Base-by-base conservation (phyloP, 169 alveolate genomes). In the Sarcocystis neurona region DNA sequence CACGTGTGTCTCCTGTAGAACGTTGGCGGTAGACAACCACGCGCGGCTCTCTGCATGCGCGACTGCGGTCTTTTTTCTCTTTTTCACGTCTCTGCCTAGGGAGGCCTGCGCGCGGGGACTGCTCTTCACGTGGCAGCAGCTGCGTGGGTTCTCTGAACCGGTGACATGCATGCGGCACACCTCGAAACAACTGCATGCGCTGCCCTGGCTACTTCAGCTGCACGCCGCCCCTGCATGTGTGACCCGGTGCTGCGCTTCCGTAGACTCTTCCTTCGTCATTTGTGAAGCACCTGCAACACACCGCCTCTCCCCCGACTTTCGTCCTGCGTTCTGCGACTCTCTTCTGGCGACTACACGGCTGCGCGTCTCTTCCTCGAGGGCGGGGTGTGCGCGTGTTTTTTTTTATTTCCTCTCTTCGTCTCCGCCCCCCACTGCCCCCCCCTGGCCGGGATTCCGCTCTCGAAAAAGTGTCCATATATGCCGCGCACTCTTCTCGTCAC, bases 371-470 rank as follows among this genome's bases (percentile, higher is more conserved):
- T 48, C 48, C 4, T 53, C 34, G 34, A 47, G 82, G 53, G 15
- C 82, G 82, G 34, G 56, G 2, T 4, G 5, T 39, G 82, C 82
- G 2, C 82, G 53, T 15, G 39, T 72, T 37, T 72, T 34, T 39
- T 72, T 53, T 20, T 15, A 30, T 37, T 48, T 15, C 23, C 58
- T 48, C 56, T 30, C 58, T 30, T 20, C 58, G 6, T 43, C 82
- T 6, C 47, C 58, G 37, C 82, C 41, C 53, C 82, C 39, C 82
- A 72, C 82, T 37, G 82, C 27, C 82, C 20, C 56, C 56, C 41
- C 58, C 56, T 32, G 39, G 10, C 15, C 37, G 53, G n/a, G n/a
- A n/a, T n/a, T n/a, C n/a, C n/a, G n/a, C n/a, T n/a, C 82, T 23
- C 58, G 56, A 39, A 32, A 72, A 47, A 1, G 82, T 53, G 12